Evolutionary conservation across 2,329 filamentous ascomycete genomes (phyloP).

Genomic region (Neobulgaria alba): DNA sequence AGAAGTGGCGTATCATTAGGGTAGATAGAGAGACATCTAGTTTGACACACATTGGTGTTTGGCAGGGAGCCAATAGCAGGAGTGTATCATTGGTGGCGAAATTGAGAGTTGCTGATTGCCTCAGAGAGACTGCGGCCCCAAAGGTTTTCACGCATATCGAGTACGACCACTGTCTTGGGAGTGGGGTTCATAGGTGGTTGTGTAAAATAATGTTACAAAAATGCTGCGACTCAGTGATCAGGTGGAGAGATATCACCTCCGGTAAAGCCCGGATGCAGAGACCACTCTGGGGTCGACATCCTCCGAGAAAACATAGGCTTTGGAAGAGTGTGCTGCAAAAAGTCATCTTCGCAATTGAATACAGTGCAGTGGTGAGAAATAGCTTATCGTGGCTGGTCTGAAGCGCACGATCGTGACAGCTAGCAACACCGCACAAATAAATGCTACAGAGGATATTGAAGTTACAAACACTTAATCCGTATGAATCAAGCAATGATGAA

Average conservation of each 20-base stretch:
- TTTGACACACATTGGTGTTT: conserved; percentile 6
- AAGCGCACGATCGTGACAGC: no score
- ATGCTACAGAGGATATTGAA: background rate
- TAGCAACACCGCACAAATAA: no score
- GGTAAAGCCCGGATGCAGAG: background rate
- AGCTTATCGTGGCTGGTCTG: no score
- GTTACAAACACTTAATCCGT: background rate
- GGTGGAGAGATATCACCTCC: background rate
- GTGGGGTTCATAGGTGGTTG: background rate
- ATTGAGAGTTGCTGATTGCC: no score
- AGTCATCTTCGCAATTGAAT: no score
- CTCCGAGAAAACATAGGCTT: background rate
- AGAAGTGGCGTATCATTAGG: conserved; percentile 16
- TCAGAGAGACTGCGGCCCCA: no score
- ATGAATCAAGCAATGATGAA: background rate
- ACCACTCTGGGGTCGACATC: background rate
- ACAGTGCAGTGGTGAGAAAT: no score
- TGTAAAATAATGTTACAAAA: background rate
- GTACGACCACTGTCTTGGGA: background rate
- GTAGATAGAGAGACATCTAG: conserved; percentile 4
- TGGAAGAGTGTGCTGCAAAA: no score
- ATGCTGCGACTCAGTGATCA: conserved; percentile 2
- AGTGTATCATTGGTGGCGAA: no score
- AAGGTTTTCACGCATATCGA: no score
- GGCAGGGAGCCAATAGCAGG: conserved; percentile 8